Conservation (phyloP, 768 basidiomycete species). For the Tylopilus sp. region DNA sequence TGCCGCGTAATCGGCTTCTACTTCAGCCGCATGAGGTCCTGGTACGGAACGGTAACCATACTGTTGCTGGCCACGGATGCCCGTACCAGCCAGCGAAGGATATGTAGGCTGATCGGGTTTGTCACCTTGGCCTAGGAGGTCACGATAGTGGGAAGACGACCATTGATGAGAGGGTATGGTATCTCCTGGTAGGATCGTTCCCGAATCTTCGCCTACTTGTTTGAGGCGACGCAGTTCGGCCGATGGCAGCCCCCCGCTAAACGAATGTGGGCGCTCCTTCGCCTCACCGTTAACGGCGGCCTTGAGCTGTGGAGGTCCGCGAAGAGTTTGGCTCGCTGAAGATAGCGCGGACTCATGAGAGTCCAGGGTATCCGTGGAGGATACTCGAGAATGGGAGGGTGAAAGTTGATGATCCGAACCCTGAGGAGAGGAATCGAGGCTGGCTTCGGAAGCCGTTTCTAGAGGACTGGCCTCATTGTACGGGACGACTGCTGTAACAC, state of each 20-base stretch:
- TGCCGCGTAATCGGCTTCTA: slow-evolving; percentile 51
- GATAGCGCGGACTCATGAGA: slow-evolving; percentile 55
- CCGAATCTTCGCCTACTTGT: slow-evolving; percentile 54
- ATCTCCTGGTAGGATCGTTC: slow-evolving; percentile 32
- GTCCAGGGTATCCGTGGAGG: slow-evolving; percentile 72
- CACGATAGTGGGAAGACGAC: slow-evolving; percentile 48
- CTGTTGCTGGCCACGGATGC: slow-evolving; percentile 46
- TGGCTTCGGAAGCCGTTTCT: slow-evolving; percentile 68
- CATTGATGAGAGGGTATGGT: slow-evolving; percentile 47
- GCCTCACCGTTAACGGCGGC: slow-evolving; percentile 49
- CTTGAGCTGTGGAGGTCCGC: slow-evolving; percentile 54
- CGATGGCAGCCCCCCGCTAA: slow-evolving; percentile 71
- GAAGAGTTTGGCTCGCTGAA: slow-evolving; percentile 52
- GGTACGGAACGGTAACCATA: slow-evolving; percentile 49
- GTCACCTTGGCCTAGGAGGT: slow-evolving; percentile 35
- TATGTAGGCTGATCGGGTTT: slow-evolving; percentile 53
- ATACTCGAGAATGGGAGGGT: slow-evolving; percentile 75
- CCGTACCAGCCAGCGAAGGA: slow-evolving; percentile 60
- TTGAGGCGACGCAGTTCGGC: slow-evolving; percentile 75
- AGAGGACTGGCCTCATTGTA: slow-evolving; percentile 66
- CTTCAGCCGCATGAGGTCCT: slow-evolving; percentile 19
- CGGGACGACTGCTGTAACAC: slow-evolving; percentile 49
- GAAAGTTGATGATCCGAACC: slow-evolving; percentile 62
- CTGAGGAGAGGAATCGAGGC: slow-evolving; percentile 71
- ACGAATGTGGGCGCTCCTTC: slow-evolving; percentile 78